Evolutionary conservation across 805 yeast genomes (phyloP).

Genomic region (fission yeast (Schizosaccharomyces pombe)): ASM294v3 CU329670.1:1621001-1621500

Average conservation of each 20-base stretch:
- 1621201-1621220: neutral
- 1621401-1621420: too few relatives aligned
- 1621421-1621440: too few relatives aligned
- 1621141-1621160: slow-evolving; percentile 31
- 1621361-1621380: too few relatives aligned
- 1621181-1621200: slow-evolving; percentile 15
- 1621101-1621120: slow-evolving; percentile 73
- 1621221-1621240: neutral
- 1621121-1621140: slow-evolving; percentile 22
- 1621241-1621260: neutral
- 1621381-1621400: too few relatives aligned
- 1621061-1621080: slow-evolving; percentile 42
- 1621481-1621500: too few relatives aligned
- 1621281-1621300: too few relatives aligned
- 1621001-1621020: slow-evolving; percentile 43
- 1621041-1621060: slow-evolving; percentile 71
- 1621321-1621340: too few relatives aligned
- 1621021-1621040: slow-evolving; percentile 33
- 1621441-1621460: too few relatives aligned
- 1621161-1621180: slow-evolving; percentile 81
- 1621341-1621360: too few relatives aligned
- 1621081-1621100: slow-evolving; percentile 76
- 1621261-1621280: neutral
- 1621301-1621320: too few relatives aligned
- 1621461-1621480: too few relatives aligned